A percentile compares a stretch with the other conserved stretches of the same genome.
phyloP scores from a whole-genome alignment of 2,329 filamentous ascomycete genomes.

The Aureobasidium vineae region DNA sequence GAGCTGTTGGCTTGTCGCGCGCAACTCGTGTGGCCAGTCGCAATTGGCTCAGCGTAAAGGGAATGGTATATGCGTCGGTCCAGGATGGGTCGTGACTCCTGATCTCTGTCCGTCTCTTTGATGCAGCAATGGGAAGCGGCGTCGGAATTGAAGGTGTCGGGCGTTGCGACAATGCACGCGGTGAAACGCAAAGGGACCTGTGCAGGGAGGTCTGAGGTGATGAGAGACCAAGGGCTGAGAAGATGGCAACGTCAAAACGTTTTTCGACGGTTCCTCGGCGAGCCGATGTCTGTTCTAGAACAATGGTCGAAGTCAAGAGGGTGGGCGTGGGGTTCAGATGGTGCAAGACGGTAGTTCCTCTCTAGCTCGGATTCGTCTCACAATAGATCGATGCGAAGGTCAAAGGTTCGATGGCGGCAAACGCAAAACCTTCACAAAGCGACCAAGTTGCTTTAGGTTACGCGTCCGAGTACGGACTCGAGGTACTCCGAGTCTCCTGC shows the following conservation, averaged over 20 bases:
- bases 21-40: not conserved
- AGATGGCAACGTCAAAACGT: conserved; percentile 23
- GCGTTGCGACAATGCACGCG: conserved; percentile 3
- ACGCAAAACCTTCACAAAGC: not conserved
- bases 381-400: not conserved
- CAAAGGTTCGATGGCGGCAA: conserved; percentile 18
- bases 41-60: not conserved
- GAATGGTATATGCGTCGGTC: not conserved
- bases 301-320: conserved; percentile 7
- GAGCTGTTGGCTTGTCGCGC: not conserved
- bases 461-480: conserved; percentile 10
- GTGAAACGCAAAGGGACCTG: not conserved
- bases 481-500: conserved; percentile 1
- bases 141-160: not conserved
- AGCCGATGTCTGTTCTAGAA: conserved; percentile 24
- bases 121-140: not conserved
- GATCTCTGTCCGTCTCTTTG: conserved; percentile 2
- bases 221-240: conserved; percentile 4
- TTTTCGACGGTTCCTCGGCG: conserved; percentile 16
- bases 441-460: not conserved
- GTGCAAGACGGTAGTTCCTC: not conserved
- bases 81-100: not conserved
- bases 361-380: conserved; percentile 2
- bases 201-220: conserved; percentile 10
- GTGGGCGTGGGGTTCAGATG: conserved; percentile 20